Evolutionary conservation across 805 yeast species (phyloP).

Genomic region (Wickerhamiella cacticola): DNA sequence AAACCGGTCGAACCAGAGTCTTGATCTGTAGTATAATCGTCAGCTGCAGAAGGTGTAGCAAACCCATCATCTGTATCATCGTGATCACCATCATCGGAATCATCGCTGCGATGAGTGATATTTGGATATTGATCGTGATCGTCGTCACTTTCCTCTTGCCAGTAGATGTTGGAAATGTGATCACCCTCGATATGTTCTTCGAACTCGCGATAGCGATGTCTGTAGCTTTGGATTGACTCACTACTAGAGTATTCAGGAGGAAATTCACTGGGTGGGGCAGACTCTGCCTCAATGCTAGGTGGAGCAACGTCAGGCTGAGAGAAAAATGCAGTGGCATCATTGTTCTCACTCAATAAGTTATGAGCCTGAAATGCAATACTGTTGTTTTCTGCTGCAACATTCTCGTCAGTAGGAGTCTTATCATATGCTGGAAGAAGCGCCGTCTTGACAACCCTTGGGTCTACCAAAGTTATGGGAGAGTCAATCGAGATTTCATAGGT

Average conservation of each 20-base stretch:
- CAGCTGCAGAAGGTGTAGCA: not conserved
- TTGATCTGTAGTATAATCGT: slow-evolving; percentile 2
- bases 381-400: slow-evolving; percentile 21
- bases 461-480: slow-evolving; percentile 77
- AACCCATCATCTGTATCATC: not conserved
- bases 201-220: slow-evolving; percentile 19
- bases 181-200: slow-evolving; percentile 12
- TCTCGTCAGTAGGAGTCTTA: slow-evolving; percentile 9
- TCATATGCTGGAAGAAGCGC: slow-evolving; percentile 31
- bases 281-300: slow-evolving; percentile 47
- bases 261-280: slow-evolving; percentile 30
- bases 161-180: not conserved
- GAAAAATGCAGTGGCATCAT: slow-evolving; percentile 42
- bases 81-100: not conserved
- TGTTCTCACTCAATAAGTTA: slow-evolving; percentile 1
- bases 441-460: slow-evolving; percentile 40
- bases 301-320: slow-evolving; percentile 49
- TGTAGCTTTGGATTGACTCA: slow-evolving; percentile 18
- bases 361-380: slow-evolving; percentile 14
- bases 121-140: not conserved
- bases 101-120: not conserved
- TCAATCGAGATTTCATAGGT: slow-evolving; percentile 93
- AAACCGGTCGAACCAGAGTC: not conserved
- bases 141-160: slow-evolving; percentile 5
- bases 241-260: slow-evolving; percentile 24